Evolutionary conservation across 352 stramenopile genomes (phyloP).

Genomic region (Globisporangium canariense): DNA sequence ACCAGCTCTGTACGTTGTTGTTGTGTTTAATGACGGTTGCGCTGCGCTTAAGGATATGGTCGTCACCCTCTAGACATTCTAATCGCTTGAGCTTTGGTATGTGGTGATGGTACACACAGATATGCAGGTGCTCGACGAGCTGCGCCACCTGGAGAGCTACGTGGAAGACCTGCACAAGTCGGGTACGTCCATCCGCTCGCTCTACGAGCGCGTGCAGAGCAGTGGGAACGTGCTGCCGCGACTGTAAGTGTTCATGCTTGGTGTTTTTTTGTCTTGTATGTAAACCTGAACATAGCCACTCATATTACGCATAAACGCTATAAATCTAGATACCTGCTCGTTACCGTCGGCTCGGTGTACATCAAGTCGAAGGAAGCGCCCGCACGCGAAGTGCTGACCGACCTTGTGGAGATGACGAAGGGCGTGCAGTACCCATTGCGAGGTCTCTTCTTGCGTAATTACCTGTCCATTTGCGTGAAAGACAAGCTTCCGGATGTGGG

Average conservation of each 20-base stretch:
- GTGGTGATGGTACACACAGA: slow-evolving; percentile 23
- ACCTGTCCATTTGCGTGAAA: slow-evolving; percentile 90
- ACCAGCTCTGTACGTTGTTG: slow-evolving; percentile 94
- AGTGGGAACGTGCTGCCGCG: slow-evolving; percentile 95
- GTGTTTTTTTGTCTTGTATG: background rate
- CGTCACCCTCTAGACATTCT: background rate
- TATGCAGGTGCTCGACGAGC: slow-evolving; percentile 90
- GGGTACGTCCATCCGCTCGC: slow-evolving; percentile 84
- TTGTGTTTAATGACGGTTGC: background rate
- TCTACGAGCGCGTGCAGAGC: slow-evolving; percentile 96
- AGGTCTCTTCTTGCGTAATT: slow-evolving; percentile 98
- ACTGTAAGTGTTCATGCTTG: slow-evolving; percentile 42
- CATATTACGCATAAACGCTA: background rate
- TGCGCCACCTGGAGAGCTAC: slow-evolving; percentile 94
- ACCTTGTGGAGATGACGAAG: slow-evolving; percentile 98
- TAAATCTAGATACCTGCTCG: slow-evolving; percentile 87
- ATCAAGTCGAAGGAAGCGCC: slow-evolving; percentile 84
- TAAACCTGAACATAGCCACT: background rate
- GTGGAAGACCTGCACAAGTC: slow-evolving; percentile 80
- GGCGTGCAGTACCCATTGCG: slow-evolving; percentile 98
- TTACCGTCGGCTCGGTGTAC: slow-evolving; percentile 95
- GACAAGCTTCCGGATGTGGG: slow-evolving; percentile 94
- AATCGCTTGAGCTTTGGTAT: background rate
- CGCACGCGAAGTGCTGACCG: slow-evolving; percentile 92
- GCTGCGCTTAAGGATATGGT: background rate